A percentile compares a stretch with the other conserved stretches of the same genome.
Conservation (phyloP, 768 basidiomycete species). For the Podaxis sp. region DNA sequence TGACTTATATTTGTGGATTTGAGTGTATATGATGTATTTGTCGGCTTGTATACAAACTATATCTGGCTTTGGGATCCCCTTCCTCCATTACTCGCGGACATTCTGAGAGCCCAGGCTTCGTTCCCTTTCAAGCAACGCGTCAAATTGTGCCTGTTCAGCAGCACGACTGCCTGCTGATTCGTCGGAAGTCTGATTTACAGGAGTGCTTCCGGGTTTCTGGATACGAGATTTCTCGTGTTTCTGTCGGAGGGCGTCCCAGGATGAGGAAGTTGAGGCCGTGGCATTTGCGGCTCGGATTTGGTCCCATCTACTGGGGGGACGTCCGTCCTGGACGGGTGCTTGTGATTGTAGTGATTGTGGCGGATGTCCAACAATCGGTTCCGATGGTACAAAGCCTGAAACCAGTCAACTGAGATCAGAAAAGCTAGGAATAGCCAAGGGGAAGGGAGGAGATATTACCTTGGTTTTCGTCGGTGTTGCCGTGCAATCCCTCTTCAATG, state of each 20-base stretch:
- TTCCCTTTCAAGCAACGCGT: conserved; percentile 59
- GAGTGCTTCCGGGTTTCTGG: not conserved
- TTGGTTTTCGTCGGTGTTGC: conserved; percentile 15
- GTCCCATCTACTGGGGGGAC: conserved; percentile 54
- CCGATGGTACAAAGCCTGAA: not conserved
- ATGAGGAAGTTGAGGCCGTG: conserved; percentile 43
- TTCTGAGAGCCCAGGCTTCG: conserved; percentile 35
- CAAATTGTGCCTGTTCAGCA: conserved; percentile 54
- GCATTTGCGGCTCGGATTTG: conserved; percentile 59
- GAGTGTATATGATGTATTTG: not conserved
- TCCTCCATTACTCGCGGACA: conserved; percentile 1
- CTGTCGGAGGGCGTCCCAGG: conserved; percentile 68
- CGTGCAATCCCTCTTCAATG: conserved; percentile 14
- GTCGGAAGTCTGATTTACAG: conserved; percentile 15
- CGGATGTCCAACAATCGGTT: not conserved
- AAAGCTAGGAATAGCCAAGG: not conserved
- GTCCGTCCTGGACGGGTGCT: conserved; percentile 11
- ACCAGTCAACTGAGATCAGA: not conserved
- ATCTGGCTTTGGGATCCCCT: conserved; percentile 12
- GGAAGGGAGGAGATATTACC: conserved; percentile 5
- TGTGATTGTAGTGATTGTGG: not conserved
- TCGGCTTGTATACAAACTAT: conserved; percentile 10
- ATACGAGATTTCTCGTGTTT: conserved; percentile 13
- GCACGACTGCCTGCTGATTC: conserved; percentile 32
- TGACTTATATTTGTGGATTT: not conserved